Base-by-base conservation (phyloP, 2,329 filamentous ascomycete genomes). In the Polytolypa hystricis region DNA sequence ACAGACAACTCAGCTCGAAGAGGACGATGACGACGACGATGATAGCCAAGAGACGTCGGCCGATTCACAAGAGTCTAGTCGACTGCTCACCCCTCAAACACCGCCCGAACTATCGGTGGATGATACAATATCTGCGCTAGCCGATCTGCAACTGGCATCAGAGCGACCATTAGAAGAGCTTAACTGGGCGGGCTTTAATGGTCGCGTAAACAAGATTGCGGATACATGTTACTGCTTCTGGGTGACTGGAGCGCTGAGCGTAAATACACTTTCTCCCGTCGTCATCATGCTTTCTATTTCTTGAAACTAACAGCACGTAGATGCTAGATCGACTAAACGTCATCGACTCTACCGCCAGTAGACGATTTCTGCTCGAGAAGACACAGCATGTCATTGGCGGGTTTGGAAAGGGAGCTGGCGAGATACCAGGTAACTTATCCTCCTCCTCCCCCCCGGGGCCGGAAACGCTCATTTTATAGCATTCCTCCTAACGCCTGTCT, bases 201-300 rank as follows among this genome's bases (percentile, higher is more conserved):
- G 91, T 17, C 77, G 91, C 33, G 78, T 76, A 55, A 95, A 94
- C 64, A 98, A 98, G 59, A 71, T 79, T 32, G 82, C 84, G 7
- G 91, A 98, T 60, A 96, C 91, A 0, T 98, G 91, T 62, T 98
- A 98, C 58, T 81, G 77, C 15, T 98, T 89, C 69, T 98, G 91
- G 91, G 84, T 84, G 0, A 71, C 72, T 3, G 85, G 76, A 2
- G 76, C 85, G 34, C 56, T 73, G 34, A 55, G 58, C 40, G 67
- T 70, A 58, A 49, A 56, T 33, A 27, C 11, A n/a, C n/a, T n/a
- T n/a, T n/a, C n/a, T n/a, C 11, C 10, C 23, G 11, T 18, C 15
- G 15, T n/a, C n/a, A n/a, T n/a, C n/a, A n/a, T n/a, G n/a, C n/a
- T n/a, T n/a, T n/a, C n/a, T n/a, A n/a, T n/a, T n/a, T n/a, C n/a